phyloP scores from a whole-genome alignment of 768 basidiomycete species.

The Clitopilus passeckerianus region DNA sequence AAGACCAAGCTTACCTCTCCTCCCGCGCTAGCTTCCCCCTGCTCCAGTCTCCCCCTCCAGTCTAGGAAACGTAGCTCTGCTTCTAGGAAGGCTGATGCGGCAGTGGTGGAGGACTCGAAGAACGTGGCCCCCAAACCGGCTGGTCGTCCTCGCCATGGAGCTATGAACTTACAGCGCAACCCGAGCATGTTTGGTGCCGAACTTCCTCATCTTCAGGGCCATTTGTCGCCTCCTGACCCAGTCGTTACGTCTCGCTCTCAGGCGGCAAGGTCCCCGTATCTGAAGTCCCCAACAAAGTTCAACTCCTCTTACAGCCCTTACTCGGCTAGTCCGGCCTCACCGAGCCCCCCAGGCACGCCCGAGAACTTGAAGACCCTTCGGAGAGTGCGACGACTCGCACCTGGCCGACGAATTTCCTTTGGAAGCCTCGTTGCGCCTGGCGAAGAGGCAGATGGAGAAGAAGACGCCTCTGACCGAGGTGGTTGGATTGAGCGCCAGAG shows the following conservation, averaged over 20 bases:
- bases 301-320: constrained; percentile 3
- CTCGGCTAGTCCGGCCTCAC: constrained; percentile 3
- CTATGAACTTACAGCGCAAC: constrained; percentile 52
- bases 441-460: constrained; percentile 31
- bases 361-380: constrained; percentile 41
- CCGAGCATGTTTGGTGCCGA: constrained; percentile 67
- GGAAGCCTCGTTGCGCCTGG: constrained; percentile 38
- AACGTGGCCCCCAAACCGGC: background rate
- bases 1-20: constrained; percentile 16
- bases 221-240: constrained; percentile 7
- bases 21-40: constrained; percentile 13
- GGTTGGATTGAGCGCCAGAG: constrained; percentile 5
- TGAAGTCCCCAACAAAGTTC: background rate
- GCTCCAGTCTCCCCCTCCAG: constrained; percentile 15
- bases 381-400: constrained; percentile 40
- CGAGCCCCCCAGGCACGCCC: constrained; percentile 8
- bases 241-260: constrained; percentile 9
- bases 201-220: constrained; percentile 38
- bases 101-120: background rate
- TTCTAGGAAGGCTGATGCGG: background rate
- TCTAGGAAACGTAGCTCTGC: constrained; percentile 7
- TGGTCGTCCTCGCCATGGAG: constrained; percentile 6
- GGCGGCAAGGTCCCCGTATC: constrained; percentile 5
- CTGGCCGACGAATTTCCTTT: constrained; percentile 63
- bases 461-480: constrained; percentile 25